Base-by-base conservation (phyloP, 345 rosid genomes). In the Lepidium africanum region DNA sequence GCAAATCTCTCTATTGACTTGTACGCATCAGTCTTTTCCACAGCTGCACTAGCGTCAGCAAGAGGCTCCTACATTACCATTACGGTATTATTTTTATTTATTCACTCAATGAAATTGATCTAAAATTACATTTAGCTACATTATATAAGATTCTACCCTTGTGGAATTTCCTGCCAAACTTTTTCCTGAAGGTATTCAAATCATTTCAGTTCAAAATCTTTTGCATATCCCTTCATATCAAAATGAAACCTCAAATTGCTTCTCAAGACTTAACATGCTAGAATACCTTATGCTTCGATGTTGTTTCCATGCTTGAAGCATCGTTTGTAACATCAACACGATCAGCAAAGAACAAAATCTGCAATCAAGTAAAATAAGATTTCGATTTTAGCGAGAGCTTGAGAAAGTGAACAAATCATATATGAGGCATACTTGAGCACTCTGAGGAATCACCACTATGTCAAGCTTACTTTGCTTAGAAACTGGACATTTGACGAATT, bases 401-500 rank as follows among this genome's bases (percentile, higher is more conserved):
- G 52, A 36, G 49, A 48, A 37, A 59, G 39, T 46, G 12, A 60
- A 17, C 30, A 2, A 16, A 47, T 54, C 43, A 63, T 17, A 35
- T 15, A 57, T n/a, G 41, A 30, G 14, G 50, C 10, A 61, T 47
- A 23, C 45, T 39, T 42, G 12, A 42, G 38, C 35, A 61, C 37
- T 38, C 32, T 13, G 58, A 47, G 10, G 57, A 48, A 51, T 37
- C 56, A 21, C 62, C 48, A 36, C 35, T 35, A 36, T 19, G 37
- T 25, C 9, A 53, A 23, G 25, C 75, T 63, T 76, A 76, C 96
- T 86, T 92, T 92, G 78, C 82, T 85, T 45, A 84, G 87, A 50
- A 89, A 82, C 46, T 80, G 82, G 79, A 84, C 76, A 64, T 92
- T 92, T 38, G 85, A 81, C 71, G 91, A 83, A 81, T 92, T 87